Conservation (phyloP, 371 early-diverging fungal genomes). For the Rhizopus sp. region DNA sequence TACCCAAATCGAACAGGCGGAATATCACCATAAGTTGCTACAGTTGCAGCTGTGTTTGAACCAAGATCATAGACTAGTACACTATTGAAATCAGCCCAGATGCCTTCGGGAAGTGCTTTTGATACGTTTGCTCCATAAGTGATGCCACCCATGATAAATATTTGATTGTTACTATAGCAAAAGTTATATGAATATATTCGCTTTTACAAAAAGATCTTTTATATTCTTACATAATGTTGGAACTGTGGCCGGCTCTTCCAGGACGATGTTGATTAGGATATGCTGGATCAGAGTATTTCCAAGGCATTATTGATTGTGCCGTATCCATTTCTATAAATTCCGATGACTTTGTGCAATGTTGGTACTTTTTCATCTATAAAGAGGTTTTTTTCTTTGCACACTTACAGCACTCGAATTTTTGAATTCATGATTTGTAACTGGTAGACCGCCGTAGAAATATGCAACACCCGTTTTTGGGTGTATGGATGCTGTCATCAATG, state of each 20-base stretch:
- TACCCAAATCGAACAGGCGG: slow-evolving; percentile 30
- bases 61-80: slow-evolving; percentile 44
- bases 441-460: slow-evolving; percentile 44
- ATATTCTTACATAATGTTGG: slow-evolving; percentile 34
- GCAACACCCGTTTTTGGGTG: slow-evolving; percentile 25
- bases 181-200: background rate
- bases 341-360: slow-evolving; percentile 18
- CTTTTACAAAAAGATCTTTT: background rate
- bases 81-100: slow-evolving; percentile 39
- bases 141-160: slow-evolving; percentile 47
- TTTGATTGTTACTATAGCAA: slow-evolving; percentile 27
- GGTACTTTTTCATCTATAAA: background rate
- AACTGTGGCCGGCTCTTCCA: slow-evolving; percentile 32
- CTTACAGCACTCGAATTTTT: too few species aligned
- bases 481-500: slow-evolving; percentile 37
- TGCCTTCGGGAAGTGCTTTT: background rate
- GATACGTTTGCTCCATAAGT: slow-evolving; percentile 9
- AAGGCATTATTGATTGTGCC: slow-evolving; percentile 4
- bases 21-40: slow-evolving; percentile 45
- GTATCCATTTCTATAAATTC: slow-evolving; percentile 33
- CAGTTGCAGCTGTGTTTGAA: slow-evolving; percentile 31
- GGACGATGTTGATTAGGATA: slow-evolving; percentile 32
- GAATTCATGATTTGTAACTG: slow-evolving; percentile 11
- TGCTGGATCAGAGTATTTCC: slow-evolving; percentile 21
- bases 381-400: background rate